Base-by-base conservation (phyloP, 176 grass and related monocot genomes). In the Eragrostis curvula region DNA sequence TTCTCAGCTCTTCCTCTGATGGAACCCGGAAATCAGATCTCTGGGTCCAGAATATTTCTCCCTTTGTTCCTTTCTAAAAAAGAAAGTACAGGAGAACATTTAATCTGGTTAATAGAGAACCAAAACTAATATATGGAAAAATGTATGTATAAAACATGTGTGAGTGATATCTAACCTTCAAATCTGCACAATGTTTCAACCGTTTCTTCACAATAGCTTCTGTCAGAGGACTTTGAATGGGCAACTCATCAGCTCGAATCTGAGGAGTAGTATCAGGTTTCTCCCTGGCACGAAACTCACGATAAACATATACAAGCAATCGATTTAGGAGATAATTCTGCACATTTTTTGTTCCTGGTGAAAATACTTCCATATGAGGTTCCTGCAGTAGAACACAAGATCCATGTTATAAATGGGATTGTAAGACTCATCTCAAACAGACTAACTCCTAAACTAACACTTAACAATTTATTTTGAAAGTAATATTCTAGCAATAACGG, bases 331-430 rank as follows among this genome's bases (percentile, higher is more conserved):
- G 86, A 92, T 93, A 98, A 62, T 81, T 91, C 85, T 91, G 90
- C 49, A 91, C 21, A 79, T 72, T 91, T 71, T 98, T 98, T 51
- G 90, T 77, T 48, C 79, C 88, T 53, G 96, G 92, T 48, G 88
- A 85, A 85, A 89, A 81, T 71, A 93, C 92, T 85, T 98, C 96
- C 96, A 98, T 93, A 72, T 95, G 96, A 68, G 96, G 96, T 75
- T 98, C 92, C 95, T 98, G 88, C 72, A 87, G 42, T 61, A 85
- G 17, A 82, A 68, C 68, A 66, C 7, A 73, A 80, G 43, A 72
- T 59, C 48, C 56, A 73, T 82, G 48, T 61, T 45, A 80, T 44
- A 32, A 44, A 68, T 60, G 14, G 60, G 49, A 51, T 12, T 59
- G 73, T 70, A 45, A 69, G 39, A 80, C 10, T 77, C 21, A 63